These are phyloP conservation scores for Chaetomidium leptoderma DNA, from an alignment of 495 filamentous ascomycete species.

Conservation along the genomic window DNA sequence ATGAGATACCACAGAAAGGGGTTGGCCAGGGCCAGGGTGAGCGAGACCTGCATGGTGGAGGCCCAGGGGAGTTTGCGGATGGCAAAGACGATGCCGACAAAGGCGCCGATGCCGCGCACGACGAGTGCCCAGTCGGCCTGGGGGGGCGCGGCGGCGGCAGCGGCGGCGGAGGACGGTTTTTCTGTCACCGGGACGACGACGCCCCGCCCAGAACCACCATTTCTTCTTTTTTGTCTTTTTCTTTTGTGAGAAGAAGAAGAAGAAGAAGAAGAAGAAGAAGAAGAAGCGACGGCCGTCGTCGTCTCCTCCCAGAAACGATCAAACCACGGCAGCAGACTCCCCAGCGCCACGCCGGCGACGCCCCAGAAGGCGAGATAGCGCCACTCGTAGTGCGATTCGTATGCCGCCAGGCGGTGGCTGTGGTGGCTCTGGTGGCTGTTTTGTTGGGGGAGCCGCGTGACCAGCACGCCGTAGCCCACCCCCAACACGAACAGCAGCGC, in stretches of 20 bases:
- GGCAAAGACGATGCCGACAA: conserved; percentile 93
- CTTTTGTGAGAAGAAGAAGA: too few species aligned
- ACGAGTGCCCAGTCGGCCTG: conserved; percentile 71
- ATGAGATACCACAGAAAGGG: conserved; percentile 94
- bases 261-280: background rate
- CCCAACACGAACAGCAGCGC: conserved; percentile 75
- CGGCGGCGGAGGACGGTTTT: background rate
- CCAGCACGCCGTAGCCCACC: conserved; percentile 75
- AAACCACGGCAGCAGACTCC: conserved; percentile 77
- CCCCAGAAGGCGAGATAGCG: conserved; percentile 79
- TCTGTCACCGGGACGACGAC: too few species aligned
- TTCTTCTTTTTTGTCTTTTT: too few species aligned
- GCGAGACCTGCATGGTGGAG: conserved; percentile 85
- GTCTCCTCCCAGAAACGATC: conserved; percentile 58
- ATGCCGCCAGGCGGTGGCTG: conserved; percentile 6
- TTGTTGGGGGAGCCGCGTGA: conserved; percentile 60
- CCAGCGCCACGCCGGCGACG: conserved; percentile 66
- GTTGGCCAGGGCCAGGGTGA: conserved; percentile 87
- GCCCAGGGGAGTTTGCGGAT: conserved; percentile 92
- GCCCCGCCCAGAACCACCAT: too few species aligned
- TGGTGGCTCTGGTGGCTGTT: conserved; percentile 38
- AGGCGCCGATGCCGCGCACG: conserved; percentile 83
- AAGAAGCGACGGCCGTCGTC: background rate
- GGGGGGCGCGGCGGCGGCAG: background rate
- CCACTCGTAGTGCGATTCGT: conserved; percentile 54